Conservation (phyloP, 306 rosid genomes). For the Rosa chinensis region DNA sequence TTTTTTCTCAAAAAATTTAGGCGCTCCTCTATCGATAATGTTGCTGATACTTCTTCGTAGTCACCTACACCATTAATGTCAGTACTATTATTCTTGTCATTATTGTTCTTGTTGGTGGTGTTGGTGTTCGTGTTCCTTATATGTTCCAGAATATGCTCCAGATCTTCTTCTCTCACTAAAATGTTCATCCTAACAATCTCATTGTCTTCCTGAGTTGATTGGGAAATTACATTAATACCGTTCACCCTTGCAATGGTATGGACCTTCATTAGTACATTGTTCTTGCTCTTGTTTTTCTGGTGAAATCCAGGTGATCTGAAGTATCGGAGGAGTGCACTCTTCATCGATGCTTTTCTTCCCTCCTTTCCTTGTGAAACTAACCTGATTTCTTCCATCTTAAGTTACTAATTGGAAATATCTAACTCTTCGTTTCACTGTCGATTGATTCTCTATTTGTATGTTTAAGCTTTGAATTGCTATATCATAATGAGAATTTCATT, state of each 20-base stretch:
- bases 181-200: constrained; percentile 61
- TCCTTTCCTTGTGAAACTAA: not conserved
- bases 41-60: not conserved
- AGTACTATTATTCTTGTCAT: not conserved
- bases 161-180: constrained; percentile 40
- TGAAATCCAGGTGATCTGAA: constrained; percentile 19
- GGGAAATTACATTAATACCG: constrained; percentile 26
- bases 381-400: constrained; percentile 37
- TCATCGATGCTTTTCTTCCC: constrained; percentile 11
- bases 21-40: constrained; percentile 35
- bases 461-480: not conserved
- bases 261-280: constrained; percentile 22
- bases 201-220: constrained; percentile 29
- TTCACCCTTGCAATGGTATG: constrained; percentile 17
- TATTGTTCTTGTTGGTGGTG: not conserved
- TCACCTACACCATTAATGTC: not conserved
- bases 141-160: constrained; percentile 41
- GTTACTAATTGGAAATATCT: not conserved
- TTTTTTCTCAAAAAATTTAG: constrained; percentile 34
- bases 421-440: not conserved
- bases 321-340: constrained; percentile 26
- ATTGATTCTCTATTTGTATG: not conserved
- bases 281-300: constrained; percentile 12
- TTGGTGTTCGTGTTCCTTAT: constrained; percentile 12
- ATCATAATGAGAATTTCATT: not conserved